Conservation (phyloP, 305 asterid genomes). For the Euphrasia arctica region DNA sequence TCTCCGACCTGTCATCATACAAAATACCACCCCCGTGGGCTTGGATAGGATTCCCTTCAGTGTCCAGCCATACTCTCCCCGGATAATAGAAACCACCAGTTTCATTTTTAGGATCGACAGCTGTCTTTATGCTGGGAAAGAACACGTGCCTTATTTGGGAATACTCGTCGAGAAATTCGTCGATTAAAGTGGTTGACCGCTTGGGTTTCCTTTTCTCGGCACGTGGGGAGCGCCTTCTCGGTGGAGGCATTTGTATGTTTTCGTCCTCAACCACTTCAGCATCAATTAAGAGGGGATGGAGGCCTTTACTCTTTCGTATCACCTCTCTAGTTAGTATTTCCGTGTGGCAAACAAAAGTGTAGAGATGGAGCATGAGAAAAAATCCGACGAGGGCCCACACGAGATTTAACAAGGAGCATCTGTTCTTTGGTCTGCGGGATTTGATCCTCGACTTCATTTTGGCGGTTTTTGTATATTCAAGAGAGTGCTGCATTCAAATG, state of each 20-base stretch:
- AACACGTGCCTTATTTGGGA: constrained; percentile 77
- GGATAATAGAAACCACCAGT: constrained; percentile 59
- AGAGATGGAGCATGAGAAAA: constrained; percentile 59
- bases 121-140: constrained; percentile 57
- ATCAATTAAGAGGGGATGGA: constrained; percentile 47
- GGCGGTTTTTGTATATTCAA: constrained; percentile 51
- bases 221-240: constrained; percentile 78
- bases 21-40: constrained; percentile 97
- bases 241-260: constrained; percentile 70
- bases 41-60: constrained; percentile 91
- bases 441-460: constrained; percentile 75
- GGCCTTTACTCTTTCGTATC: constrained; percentile 28
- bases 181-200: constrained; percentile 60
- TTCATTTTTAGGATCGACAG: constrained; percentile 64
- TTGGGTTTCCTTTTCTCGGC: constrained; percentile 81
- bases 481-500: constrained; percentile 49
- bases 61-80: constrained; percentile 90
- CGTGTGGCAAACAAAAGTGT: constrained; percentile 40
- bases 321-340: constrained; percentile 32
- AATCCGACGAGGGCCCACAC: constrained; percentile 67
- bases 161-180: constrained; percentile 84
- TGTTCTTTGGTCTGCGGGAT: constrained; percentile 75
- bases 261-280: constrained; percentile 87
- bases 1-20: constrained; percentile 59
- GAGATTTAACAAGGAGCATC: constrained; percentile 46